These are phyloP conservation scores for Mucuna pruriens DNA, from an alignment of 306 rosid genomes.

Conservation along the genomic window DNA sequence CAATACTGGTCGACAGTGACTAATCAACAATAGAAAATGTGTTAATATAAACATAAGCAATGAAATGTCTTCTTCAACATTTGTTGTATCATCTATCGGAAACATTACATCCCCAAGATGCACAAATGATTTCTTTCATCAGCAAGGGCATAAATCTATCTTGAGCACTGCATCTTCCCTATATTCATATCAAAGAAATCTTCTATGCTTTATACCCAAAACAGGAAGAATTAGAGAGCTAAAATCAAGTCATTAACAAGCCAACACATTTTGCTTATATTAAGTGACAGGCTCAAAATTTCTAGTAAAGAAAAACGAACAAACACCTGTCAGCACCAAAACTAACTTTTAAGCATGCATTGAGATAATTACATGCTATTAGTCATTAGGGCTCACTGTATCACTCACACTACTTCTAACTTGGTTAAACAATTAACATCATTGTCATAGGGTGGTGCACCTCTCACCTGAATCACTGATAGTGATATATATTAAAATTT, in stretches of 20 bases:
- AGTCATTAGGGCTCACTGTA: background rate
- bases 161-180: conserved; percentile 9
- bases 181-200: conserved; percentile 25
- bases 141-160: conserved; percentile 7
- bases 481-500: background rate
- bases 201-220: background rate
- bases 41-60: conserved; percentile 42
- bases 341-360: background rate
- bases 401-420: background rate
- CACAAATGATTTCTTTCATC: conserved; percentile 16
- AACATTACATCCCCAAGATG: background rate
- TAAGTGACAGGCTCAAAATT: background rate
- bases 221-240: conserved; percentile 24
- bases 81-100: background rate
- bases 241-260: conserved; percentile 4
- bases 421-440: background rate
- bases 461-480: background rate
- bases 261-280: background rate
- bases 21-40: conserved; percentile 36
- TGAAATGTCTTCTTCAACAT: conserved; percentile 22
- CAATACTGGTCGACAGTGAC: conserved; percentile 74
- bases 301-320: background rate
- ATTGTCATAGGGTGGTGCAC: background rate
- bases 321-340: background rate
- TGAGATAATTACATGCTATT: background rate